phyloP scores from a whole-genome alignment of 2,329 filamentous ascomycete genomes.

The Blumeria graminis region DNA sequence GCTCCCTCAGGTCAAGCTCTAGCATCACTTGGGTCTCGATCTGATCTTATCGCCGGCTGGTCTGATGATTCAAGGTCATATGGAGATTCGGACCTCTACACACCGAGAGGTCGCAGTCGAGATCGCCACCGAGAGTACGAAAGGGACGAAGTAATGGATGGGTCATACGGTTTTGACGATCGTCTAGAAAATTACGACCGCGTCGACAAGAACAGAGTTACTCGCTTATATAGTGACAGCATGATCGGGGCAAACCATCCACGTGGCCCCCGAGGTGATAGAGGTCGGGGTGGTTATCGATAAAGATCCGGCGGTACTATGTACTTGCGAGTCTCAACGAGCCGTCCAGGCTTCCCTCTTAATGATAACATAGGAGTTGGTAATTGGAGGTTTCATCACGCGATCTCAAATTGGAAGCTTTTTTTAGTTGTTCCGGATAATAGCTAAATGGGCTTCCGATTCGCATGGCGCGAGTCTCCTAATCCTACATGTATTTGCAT shows the following conservation, averaged over 20 bases:
- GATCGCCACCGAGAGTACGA: constrained; percentile 8
- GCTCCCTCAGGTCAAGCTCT: constrained; percentile 3
- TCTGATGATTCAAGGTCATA: constrained; percentile 7
- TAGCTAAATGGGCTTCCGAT: too few relatives aligned
- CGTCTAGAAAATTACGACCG: constrained; percentile 15
- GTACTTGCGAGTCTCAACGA: too few relatives aligned
- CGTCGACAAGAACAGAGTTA: constrained; percentile 6
- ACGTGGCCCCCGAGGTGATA: constrained; percentile 6
- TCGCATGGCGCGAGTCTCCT: too few relatives aligned
- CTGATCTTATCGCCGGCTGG: constrained; percentile 6
- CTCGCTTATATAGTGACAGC: constrained; percentile 14
- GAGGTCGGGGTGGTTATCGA: constrained; percentile 2
- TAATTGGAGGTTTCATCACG: not conserved
- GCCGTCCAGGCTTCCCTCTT: too few relatives aligned
- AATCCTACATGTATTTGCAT: too few relatives aligned
- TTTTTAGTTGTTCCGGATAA: too few relatives aligned
- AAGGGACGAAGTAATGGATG: constrained; percentile 14
- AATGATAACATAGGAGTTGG: too few relatives aligned
- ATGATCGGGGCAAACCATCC: constrained; percentile 7
- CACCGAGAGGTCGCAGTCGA: constrained; percentile 7
- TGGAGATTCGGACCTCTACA: constrained; percentile 9
- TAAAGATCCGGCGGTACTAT: constrained; percentile 1
- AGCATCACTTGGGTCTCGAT: constrained; percentile 13
- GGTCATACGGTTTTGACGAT: constrained; percentile 16
- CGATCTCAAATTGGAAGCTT: too few relatives aligned